Percentiles rank a stretch among this genome's conserved stretches.
Conservation (phyloP, 2,329 filamentous ascomycete species). For the Pseudogymnoascus sp. region DNA sequence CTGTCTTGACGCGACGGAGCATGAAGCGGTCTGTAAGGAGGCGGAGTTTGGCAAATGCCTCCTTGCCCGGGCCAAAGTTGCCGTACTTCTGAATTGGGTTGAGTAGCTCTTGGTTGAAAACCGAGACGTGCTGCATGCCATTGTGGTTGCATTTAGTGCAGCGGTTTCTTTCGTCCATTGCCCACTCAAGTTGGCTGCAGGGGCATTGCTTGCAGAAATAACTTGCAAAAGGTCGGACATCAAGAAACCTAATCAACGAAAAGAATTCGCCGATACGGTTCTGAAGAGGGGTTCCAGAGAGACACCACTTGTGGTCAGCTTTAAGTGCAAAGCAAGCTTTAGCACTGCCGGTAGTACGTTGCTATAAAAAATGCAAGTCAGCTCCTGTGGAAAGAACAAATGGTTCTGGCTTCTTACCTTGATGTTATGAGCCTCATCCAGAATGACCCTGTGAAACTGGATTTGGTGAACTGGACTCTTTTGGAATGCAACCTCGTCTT, state of each 20-base stretch:
- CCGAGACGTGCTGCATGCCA: constrained; percentile 55
- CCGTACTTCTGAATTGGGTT: constrained; percentile 68
- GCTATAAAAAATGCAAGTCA: constrained; percentile 36
- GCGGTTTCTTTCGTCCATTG: constrained; percentile 61
- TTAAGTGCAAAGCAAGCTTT: constrained; percentile 91
- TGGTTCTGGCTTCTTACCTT: constrained; percentile 44
- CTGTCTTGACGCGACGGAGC: constrained; percentile 88
- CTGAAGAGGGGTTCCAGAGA: constrained; percentile 90
- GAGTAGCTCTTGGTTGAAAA: constrained; percentile 91
- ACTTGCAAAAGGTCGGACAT: constrained; percentile 80
- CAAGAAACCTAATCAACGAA: constrained; percentile 84
- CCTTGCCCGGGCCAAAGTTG: constrained; percentile 53
- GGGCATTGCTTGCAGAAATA: constrained; percentile 87
- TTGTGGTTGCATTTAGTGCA: constrained; percentile 62
- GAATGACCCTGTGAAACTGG: constrained; percentile 80
- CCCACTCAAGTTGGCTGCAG: constrained; percentile 80
- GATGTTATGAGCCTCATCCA: constrained; percentile 95
- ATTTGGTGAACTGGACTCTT: constrained; percentile 75
- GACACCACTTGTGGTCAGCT: constrained; percentile 86
- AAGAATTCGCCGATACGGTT: constrained; percentile 98
- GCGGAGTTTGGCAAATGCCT: constrained; percentile 74
- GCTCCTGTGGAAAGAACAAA: constrained; percentile 22
- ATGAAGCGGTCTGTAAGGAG: constrained; percentile 90
- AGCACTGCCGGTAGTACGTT: constrained; percentile 80
- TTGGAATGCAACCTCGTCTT: constrained; percentile 70